Base-by-base conservation (phyloP, 2,329 filamentous ascomycete species). In the Davidsoniella virescens region DNA sequence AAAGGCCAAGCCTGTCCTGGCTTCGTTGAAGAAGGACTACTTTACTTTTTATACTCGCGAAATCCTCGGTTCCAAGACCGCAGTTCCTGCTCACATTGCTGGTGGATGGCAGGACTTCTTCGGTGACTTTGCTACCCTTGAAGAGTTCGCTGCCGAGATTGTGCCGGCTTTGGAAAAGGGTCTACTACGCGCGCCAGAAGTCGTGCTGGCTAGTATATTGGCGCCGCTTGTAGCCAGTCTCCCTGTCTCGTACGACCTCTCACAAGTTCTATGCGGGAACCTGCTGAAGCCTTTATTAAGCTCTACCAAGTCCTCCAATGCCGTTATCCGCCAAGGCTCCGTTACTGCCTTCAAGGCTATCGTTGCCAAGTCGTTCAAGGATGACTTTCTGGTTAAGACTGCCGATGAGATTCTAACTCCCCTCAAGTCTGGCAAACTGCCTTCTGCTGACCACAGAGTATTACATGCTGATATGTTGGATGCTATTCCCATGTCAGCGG, bases 251-350 rank as follows among this genome's bases (percentile, higher is more conserved):
- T 72, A 92, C 57, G 90, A 98, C 59, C 71, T 96, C 16, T 90
- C 90, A 7, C 75, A 78, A 37, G 67, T 84, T 4, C 70, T 96
- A 16, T 72, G 75, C 48, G 70, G 72, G 23, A 84, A 83, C 54
- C 71, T 98, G 36, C 65, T 93, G 37, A 96, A 94, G 63, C 86
- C 87, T 5, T 69, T 98, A 10, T 66, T 96, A n/a, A 80, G 87
- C 39, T 94, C 87, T 61, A 72, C 88, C 63, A 95, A 94, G 64
- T 96, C 92, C 1, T 88, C 84, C 59, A 96, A 94, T 62, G 68
- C 76, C 12, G 65, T 66, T 2, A 86, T 95, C 54, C 80, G 90
- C 51, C 75, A 75, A 54, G 87, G 87, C 20, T 84, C 85, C 7
- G 66, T 88, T 18, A 71, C 73, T 38, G 83, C 83, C 6, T 94